Conservation (phyloP, 352 stramenopile genomes). For the Hyphochytrium catenoides region DNA sequence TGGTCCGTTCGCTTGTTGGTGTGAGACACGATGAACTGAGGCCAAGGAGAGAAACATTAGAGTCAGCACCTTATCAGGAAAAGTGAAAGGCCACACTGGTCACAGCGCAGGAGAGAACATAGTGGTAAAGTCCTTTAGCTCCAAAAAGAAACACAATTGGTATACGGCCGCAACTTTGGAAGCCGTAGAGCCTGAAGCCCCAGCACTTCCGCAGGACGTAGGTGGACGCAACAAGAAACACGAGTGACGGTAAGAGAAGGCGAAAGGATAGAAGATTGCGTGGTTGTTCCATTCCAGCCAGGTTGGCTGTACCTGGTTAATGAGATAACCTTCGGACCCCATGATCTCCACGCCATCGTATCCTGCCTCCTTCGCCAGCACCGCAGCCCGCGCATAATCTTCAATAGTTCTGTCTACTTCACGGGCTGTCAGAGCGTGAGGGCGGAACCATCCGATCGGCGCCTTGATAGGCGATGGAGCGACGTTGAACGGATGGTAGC, state of each 20-base stretch:
- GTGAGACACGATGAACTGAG: conserved; percentile 75
- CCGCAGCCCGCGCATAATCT: conserved; percentile 72
- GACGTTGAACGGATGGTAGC: conserved; percentile 83
- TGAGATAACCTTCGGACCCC: conserved; percentile 92
- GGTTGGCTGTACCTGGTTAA: conserved; percentile 76
- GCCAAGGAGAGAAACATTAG: too few relatives aligned
- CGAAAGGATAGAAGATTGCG: neutral
- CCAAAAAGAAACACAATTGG: too few relatives aligned
- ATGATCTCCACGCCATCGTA: conserved; percentile 97
- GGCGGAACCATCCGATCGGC: conserved; percentile 76
- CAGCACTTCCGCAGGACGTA: too few relatives aligned
- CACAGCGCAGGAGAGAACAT: too few relatives aligned
- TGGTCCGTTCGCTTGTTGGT: conserved; percentile 85
- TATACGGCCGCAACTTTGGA: too few relatives aligned
- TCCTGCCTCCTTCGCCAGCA: conserved; percentile 56
- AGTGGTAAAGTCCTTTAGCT: too few relatives aligned
- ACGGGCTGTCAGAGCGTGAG: conserved; percentile 39
- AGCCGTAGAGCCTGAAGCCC: too few relatives aligned
- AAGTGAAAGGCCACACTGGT: too few relatives aligned
- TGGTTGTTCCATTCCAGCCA: neutral
- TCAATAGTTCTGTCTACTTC: conserved; percentile 71
- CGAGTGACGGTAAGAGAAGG: too few relatives aligned
- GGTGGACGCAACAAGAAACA: too few relatives aligned
- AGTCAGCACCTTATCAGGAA: too few relatives aligned
- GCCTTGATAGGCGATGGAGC: conserved; percentile 72